Evolutionary conservation across 2,329 filamentous ascomycete genomes (phyloP).

Genomic region (Ophiostoma sp.): DNA sequence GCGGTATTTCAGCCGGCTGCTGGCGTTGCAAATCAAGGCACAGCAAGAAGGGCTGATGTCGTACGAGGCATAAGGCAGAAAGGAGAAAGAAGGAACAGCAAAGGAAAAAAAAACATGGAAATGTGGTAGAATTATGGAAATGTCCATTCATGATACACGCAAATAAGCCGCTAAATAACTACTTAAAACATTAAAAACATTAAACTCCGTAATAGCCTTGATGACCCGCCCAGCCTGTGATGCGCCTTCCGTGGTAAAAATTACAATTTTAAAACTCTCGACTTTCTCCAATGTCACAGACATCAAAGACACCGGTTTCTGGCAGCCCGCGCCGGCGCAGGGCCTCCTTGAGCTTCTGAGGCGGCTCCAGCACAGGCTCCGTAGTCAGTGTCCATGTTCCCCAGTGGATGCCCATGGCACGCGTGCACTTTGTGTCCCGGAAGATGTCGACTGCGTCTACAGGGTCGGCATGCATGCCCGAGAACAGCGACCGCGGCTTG

Average conservation of each 20-base stretch:
- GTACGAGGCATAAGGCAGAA: slow-evolving; percentile 16
- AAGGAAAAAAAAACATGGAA: neutral
- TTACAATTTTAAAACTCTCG: slow-evolving; percentile 54
- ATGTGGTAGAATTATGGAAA: neutral
- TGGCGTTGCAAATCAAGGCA: slow-evolving; percentile 51
- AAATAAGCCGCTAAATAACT: neutral
- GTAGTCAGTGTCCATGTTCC: slow-evolving; percentile 81
- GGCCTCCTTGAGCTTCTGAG: slow-evolving; percentile 64
- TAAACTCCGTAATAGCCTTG: neutral
- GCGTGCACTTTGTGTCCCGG: slow-evolving; percentile 68
- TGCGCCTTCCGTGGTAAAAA: neutral
- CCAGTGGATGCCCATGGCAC: slow-evolving; percentile 87
- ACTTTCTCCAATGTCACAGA: slow-evolving; percentile 79
- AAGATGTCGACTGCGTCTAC: slow-evolving; percentile 88
- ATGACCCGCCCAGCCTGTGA: neutral
- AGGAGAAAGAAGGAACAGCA: neutral
- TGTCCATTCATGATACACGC: neutral
- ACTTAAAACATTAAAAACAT: neutral
- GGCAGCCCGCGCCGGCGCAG: slow-evolving; percentile 60
- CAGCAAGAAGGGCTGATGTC: slow-evolving; percentile 22
- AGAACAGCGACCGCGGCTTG: slow-evolving; percentile 65
- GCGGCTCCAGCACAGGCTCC: slow-evolving; percentile 82
- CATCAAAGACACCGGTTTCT: slow-evolving; percentile 71
- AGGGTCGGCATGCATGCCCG: slow-evolving; percentile 77
- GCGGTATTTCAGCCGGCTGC: slow-evolving; percentile 51